Evolutionary conservation across 2,329 filamentous ascomycete species (phyloP).

Genomic region (Pseudogymnoascus sp.): DNA sequence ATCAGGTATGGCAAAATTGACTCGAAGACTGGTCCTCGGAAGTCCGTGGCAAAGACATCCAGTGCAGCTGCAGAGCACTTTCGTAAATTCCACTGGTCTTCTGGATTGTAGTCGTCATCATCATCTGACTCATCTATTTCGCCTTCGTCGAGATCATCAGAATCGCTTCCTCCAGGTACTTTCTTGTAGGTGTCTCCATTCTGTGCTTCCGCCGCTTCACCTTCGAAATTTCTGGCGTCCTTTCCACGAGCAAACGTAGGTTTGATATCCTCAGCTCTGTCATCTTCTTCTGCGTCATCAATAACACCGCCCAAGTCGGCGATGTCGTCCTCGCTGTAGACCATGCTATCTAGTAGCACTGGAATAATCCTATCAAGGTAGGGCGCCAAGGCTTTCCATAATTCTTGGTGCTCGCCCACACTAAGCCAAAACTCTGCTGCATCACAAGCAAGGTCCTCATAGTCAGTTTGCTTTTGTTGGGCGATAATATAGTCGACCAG

Average conservation of each 20-base stretch:
- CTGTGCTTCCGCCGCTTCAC: constrained; percentile 42
- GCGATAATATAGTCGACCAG: constrained; percentile 88
- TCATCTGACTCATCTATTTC: constrained; percentile 72
- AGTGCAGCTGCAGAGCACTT: constrained; percentile 96
- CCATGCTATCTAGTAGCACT: constrained; percentile 86
- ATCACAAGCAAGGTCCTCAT: constrained; percentile 85
- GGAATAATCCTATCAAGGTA: constrained; percentile 81
- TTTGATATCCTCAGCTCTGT: constrained; percentile 83
- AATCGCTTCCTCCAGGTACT: constrained; percentile 42
- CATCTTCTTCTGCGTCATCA: constrained; percentile 85
- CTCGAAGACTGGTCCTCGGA: constrained; percentile 79
- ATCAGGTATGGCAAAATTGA: constrained; percentile 88
- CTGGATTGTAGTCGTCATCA: constrained; percentile 72
- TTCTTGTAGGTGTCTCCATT: constrained; percentile 50
- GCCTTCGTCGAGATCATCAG: constrained; percentile 77
- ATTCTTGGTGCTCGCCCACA: constrained; percentile 74
- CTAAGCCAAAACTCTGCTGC: constrained; percentile 97
- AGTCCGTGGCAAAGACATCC: constrained; percentile 88
- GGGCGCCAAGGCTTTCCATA: constrained; percentile 68
- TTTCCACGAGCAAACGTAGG: constrained; percentile 78
- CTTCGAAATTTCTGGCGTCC: constrained; percentile 34
- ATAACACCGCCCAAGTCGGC: constrained; percentile 73
- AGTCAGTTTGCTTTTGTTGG: constrained; percentile 73
- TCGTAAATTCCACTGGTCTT: constrained; percentile 88
- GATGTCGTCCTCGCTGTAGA: constrained; percentile 92